A percentile compares a stretch with the other conserved stretches of the same genome.
phyloP scores from a whole-genome alignment of 1,139 yeast genomes.

The Suhomyces bolitotheri region DNA sequence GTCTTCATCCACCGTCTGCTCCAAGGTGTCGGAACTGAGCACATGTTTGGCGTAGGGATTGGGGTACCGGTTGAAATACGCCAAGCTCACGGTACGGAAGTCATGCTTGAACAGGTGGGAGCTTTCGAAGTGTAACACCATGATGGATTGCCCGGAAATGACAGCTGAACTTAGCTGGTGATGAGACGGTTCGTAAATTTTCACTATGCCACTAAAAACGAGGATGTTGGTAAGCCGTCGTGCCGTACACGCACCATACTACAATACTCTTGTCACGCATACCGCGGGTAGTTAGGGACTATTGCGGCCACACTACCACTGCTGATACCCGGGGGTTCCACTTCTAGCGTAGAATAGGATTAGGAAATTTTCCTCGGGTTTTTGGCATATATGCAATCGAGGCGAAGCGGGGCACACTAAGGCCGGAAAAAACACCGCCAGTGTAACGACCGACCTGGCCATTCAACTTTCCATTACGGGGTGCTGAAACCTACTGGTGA shows the following conservation, averaged over 20 bases:
- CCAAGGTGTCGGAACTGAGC: constrained; percentile 76
- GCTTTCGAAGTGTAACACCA: constrained; percentile 69
- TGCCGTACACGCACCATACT: constrained; percentile 7
- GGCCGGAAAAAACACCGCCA: no score
- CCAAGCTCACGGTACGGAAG: constrained; percentile 73
- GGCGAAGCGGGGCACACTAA: no score
- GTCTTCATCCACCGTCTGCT: constrained; percentile 53
- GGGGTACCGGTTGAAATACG: constrained; percentile 83
- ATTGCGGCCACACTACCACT: no score
- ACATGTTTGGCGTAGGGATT: constrained; percentile 93
- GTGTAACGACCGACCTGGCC: no score
- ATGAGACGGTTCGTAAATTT: constrained; percentile 6
- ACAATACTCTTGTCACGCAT: no score
- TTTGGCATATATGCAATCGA: no score
- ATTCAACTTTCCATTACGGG: no score
- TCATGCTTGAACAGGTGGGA: constrained; percentile 59
- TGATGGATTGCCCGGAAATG: constrained; percentile 21
- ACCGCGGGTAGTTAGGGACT: no score
- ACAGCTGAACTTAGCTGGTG: neutral
- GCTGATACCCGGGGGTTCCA: no score
- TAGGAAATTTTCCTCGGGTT: no score
- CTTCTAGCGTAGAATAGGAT: no score
- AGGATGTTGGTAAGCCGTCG: constrained; percentile 10
- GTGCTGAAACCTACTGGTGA: no score
- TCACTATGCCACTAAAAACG: constrained; percentile 6